These are phyloP conservation scores for Panellus pusillus DNA, from an alignment of 768 basidiomycete species.

Conservation along the genomic window DNA sequence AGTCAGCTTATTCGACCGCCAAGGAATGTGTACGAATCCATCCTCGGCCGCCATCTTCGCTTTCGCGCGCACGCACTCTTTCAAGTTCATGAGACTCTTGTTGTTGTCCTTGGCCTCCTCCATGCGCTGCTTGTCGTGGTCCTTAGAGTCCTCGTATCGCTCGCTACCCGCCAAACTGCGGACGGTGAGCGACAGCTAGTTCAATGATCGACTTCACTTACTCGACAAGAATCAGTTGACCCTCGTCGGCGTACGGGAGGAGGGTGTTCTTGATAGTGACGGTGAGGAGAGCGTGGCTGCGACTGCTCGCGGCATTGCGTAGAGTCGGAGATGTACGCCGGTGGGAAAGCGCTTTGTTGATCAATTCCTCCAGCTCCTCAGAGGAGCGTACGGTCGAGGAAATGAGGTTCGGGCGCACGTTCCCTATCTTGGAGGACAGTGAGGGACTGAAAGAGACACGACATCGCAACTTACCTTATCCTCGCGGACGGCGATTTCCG, in stretches of 20 bases:
- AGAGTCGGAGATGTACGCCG: constrained; percentile 32
- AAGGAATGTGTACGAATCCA: constrained; percentile 38
- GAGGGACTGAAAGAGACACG: background rate
- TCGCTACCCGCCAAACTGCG: constrained; percentile 36
- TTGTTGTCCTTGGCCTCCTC: constrained; percentile 35
- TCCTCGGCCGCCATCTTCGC: constrained; percentile 36
- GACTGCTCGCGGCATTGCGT: constrained; percentile 32
- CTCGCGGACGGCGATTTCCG: constrained; percentile 30
- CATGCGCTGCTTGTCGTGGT: constrained; percentile 36
- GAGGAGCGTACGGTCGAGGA: constrained; percentile 27
- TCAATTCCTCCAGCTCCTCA: constrained; percentile 32
- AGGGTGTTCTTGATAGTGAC: constrained; percentile 33
- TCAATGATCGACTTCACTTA: constrained; percentile 15
- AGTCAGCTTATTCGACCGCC: constrained; percentile 34
- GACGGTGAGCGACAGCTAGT: background rate
- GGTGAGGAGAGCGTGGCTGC: constrained; percentile 35
- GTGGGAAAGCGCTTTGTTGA: constrained; percentile 27
- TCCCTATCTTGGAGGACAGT: constrained; percentile 19
- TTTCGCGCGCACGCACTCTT: constrained; percentile 38
- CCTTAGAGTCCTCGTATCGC: constrained; percentile 37
- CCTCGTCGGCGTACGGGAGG: constrained; percentile 35
- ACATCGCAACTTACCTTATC: constrained; percentile 26
- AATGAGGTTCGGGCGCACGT: constrained; percentile 31
- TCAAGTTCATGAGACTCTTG: constrained; percentile 36
- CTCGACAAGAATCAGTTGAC: constrained; percentile 37